Percentiles rank a stretch among this genome's conserved stretches.
Conservation (phyloP, 352 stramenopile species). For the Phytophthora colocasiae region DNA sequence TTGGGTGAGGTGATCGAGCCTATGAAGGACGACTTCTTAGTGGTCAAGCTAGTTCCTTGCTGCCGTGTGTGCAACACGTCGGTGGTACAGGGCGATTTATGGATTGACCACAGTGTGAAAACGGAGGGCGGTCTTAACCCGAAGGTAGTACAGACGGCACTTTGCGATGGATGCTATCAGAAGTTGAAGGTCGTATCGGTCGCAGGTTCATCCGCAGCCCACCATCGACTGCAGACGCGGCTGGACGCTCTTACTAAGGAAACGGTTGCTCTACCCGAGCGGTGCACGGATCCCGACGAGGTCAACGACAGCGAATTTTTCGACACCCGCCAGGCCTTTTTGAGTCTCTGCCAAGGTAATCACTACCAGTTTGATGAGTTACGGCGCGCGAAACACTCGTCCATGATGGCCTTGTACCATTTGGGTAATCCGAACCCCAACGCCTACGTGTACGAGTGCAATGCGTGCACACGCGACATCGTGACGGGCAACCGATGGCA, state of each 20-base stretch:
- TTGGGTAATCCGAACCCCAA: conserved; percentile 95
- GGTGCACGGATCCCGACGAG: conserved; percentile 82
- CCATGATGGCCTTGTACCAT: conserved; percentile 99
- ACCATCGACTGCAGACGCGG: conserved; percentile 53
- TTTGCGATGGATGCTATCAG: conserved; percentile 87
- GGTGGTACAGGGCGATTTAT: conserved; percentile 71
- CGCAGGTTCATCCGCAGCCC: conserved; percentile 37
- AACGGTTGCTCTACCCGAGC: conserved; percentile 66
- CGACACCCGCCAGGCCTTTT: conserved; percentile 97
- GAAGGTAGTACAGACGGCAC: conserved; percentile 68
- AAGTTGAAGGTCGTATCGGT: conserved; percentile 57
- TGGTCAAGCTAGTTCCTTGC: conserved; percentile 88
- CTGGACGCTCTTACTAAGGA: conserved; percentile 65
- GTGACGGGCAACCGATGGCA: conserved; percentile 89
- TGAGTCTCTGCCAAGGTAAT: conserved; percentile 97
- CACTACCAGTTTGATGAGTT: conserved; percentile 99
- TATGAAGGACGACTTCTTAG: conserved; percentile 92
- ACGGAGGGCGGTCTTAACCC: conserved; percentile 69
- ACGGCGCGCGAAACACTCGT: conserved; percentile 98
- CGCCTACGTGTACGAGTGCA: conserved; percentile 89
- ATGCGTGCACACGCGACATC: conserved; percentile 86
- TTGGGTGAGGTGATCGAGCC: conserved; percentile 88
- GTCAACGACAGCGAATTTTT: conserved; percentile 93
- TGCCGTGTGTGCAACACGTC: conserved; percentile 83
- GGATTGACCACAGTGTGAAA: conserved; percentile 70